These are phyloP conservation scores for Mortierella hygrophila DNA, from an alignment of 192 early-diverging fungal genomes.

Conservation along the genomic window DNA sequence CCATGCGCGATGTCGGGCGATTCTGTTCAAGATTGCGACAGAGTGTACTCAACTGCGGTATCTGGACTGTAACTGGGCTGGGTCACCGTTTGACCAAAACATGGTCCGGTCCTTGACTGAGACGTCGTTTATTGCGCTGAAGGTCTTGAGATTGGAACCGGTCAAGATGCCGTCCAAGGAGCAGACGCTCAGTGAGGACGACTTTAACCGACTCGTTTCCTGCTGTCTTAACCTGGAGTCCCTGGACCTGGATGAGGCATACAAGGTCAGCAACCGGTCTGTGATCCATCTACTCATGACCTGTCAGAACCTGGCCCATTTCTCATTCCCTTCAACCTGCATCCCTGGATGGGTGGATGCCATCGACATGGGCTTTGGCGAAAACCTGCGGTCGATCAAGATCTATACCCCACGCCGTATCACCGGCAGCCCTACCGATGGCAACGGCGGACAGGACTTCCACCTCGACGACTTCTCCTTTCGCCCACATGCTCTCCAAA, in stretches of 20 bases:
- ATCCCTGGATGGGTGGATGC: slow-evolving; percentile 21
- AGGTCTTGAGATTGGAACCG: slow-evolving; percentile 9
- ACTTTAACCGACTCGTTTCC: slow-evolving; percentile 14
- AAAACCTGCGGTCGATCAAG: slow-evolving; percentile 4
- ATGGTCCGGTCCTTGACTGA: slow-evolving; percentile 2
- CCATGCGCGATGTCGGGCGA: slow-evolving; percentile 16
- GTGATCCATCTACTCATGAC: slow-evolving; percentile 19
- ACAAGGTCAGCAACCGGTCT: slow-evolving; percentile 5
- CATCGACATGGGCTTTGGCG: slow-evolving; percentile 30
- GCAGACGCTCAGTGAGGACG: slow-evolving; percentile 4
- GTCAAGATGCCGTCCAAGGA: slow-evolving; percentile 16
- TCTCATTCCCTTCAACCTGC: slow-evolving; percentile 13
- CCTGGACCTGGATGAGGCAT: slow-evolving; percentile 17
- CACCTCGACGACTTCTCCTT: slow-evolving; percentile 10
- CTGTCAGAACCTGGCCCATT: slow-evolving; percentile 2
- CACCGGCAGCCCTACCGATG: neutral
- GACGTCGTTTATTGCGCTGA: neutral
- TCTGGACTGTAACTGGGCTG: slow-evolving; percentile 32
- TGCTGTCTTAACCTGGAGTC: slow-evolving; percentile 18
- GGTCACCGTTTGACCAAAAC: slow-evolving; percentile 18
- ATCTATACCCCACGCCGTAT: slow-evolving; percentile 1
- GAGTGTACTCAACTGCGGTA: slow-evolving; percentile 13
- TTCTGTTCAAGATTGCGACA: slow-evolving; percentile 11
- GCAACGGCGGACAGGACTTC: neutral
- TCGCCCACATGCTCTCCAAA: slow-evolving; percentile 1